A percentile compares a stretch with the other conserved stretches of the same genome.
Evolutionary conservation across 768 basidiomycete genomes (phyloP).

Genomic region (Phaeolepiota aurea): DNA sequence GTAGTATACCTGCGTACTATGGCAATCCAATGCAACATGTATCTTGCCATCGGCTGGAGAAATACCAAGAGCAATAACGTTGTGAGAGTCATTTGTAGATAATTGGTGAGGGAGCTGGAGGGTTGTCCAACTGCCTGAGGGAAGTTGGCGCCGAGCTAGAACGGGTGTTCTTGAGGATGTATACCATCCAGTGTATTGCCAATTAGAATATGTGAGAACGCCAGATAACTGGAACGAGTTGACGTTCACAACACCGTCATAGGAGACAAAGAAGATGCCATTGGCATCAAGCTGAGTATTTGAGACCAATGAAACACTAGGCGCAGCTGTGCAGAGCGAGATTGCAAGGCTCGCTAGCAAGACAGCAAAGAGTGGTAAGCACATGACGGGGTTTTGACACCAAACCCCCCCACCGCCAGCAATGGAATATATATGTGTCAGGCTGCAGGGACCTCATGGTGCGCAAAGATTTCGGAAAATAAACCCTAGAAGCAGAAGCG

Average conservation of each 20-base stretch:
- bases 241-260: constrained; percentile 38
- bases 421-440: no score
- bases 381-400: no score
- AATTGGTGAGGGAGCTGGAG: constrained; percentile 34
- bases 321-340: constrained; percentile 21
- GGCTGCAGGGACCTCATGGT: no score
- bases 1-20: constrained; percentile 33
- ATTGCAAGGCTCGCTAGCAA: constrained; percentile 7
- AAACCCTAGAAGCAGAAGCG: no score
- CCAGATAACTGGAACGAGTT: constrained; percentile 38
- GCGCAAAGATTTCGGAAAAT: no score
- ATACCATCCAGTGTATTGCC: constrained; percentile 39
- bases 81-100: constrained; percentile 33
- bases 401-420: no score
- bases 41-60: constrained; percentile 37
- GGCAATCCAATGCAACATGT: constrained; percentile 39
- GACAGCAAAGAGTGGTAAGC: constrained; percentile 2
- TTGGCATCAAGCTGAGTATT: constrained; percentile 29
- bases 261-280: constrained; percentile 37
- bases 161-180: constrained; percentile 30
- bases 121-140: constrained; percentile 31
- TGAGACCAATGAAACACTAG: constrained; percentile 27
- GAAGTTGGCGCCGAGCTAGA: constrained; percentile 30
- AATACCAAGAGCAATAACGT: constrained; percentile 34
- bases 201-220: constrained; percentile 28